A percentile compares a stretch with the other conserved stretches of the same genome.
Evolutionary conservation across 108 stramenopile species (phyloP).

Genomic region (Parmales sp.): DNA sequence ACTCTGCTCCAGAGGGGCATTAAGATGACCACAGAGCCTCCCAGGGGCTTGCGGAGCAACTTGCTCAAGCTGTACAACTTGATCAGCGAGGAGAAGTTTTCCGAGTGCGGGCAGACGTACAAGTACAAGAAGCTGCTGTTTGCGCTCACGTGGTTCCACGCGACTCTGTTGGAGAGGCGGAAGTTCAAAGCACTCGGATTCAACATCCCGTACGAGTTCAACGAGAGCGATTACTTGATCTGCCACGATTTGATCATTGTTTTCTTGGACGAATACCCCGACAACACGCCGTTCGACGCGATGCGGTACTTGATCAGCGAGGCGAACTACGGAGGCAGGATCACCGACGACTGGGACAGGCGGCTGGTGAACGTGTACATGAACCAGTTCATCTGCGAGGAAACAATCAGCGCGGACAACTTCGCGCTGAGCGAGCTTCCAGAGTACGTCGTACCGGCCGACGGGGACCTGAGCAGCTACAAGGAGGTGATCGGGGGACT

Average conservation of each 20-base stretch:
- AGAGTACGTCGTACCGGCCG: constrained; percentile 36
- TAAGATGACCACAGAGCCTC: constrained; percentile 61
- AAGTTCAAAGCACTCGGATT: constrained; percentile 62
- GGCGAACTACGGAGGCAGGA: constrained; percentile 59
- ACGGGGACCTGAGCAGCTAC: constrained; percentile 36
- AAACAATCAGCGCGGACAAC: constrained; percentile 27
- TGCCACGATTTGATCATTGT: constrained; percentile 50
- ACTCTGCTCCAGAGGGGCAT: constrained; percentile 43
- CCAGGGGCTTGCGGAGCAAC: constrained; percentile 46
- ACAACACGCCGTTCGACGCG: constrained; percentile 49
- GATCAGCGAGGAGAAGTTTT: constrained; percentile 36
- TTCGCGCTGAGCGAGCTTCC: constrained; percentile 12
- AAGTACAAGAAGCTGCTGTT: constrained; percentile 49
- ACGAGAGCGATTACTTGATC: constrained; percentile 53
- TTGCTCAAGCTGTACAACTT: constrained; percentile 46
- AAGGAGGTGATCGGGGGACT: constrained; percentile 35
- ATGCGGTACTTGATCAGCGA: constrained; percentile 54
- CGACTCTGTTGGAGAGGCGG: constrained; percentile 46
- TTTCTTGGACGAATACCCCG: constrained; percentile 48
- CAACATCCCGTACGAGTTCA: constrained; percentile 64
- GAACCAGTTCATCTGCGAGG: constrained; percentile 42
- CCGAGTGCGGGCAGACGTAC: constrained; percentile 17
- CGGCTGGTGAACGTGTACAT: constrained; percentile 50
- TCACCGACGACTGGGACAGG: constrained; percentile 58
- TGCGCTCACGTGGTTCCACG: constrained; percentile 55